Conservation (phyloP, 148 eudicot genomes). For the Fagopyrum tataricum region DNA sequence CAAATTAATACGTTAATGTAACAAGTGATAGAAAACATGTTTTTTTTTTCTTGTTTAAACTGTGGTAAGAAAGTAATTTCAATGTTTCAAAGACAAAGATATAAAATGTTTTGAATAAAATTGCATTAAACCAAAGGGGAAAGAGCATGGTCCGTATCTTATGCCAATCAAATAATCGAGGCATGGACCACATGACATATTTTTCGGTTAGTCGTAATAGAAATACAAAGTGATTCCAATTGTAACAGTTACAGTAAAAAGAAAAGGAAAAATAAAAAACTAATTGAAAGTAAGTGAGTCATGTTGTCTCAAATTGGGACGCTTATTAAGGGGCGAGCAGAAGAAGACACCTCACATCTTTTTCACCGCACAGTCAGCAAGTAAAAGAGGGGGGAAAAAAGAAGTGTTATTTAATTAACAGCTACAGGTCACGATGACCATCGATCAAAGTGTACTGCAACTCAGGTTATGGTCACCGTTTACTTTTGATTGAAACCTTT, state of each 20-base stretch:
- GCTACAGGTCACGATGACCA: neutral
- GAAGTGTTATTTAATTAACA: neutral
- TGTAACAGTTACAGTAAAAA: neutral
- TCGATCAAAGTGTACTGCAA: neutral
- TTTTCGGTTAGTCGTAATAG: neutral
- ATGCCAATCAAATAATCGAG: neutral
- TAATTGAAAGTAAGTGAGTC: neutral
- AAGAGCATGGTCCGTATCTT: neutral
- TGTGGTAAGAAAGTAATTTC: neutral
- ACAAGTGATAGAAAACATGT: neutral
- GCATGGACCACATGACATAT: neutral
- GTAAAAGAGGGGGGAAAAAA: neutral
- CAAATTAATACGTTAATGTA: neutral
- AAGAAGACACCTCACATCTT: neutral
- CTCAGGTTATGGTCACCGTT: neutral
- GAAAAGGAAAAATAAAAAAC: neutral
- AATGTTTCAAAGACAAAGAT: neutral
- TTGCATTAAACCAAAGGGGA: neutral
- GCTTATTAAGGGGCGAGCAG: neutral
- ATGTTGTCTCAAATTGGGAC: neutral
- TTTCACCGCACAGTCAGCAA: neutral
- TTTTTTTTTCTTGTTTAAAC: no score
- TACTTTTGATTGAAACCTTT: neutral
- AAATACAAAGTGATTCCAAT: neutral
- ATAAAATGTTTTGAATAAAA: no score